These are phyloP conservation scores for Neofusicoccum laricinum DNA, from an alignment of 2,329 filamentous ascomycete species.

Conservation along the genomic window DNA sequence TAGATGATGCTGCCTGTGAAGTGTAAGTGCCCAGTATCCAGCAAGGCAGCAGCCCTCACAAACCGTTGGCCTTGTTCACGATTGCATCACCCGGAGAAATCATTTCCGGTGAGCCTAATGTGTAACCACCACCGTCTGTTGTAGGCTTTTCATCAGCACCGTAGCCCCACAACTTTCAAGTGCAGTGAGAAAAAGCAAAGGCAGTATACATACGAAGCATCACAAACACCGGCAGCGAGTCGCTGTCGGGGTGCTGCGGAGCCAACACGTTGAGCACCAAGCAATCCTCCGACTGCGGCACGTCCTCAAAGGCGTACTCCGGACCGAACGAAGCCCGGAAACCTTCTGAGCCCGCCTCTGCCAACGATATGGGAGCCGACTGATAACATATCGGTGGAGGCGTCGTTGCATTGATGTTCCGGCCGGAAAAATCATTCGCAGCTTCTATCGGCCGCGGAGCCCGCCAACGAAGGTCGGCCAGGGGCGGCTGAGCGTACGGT, in stretches of 20 bases:
- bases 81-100: conserved; percentile 5
- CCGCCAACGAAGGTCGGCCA: conserved; percentile 30
- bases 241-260: conserved; percentile 30
- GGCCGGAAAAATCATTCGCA: conserved; percentile 21
- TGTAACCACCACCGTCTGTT: conserved; percentile 10
- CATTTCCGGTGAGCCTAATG: background rate
- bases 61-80: conserved; percentile 9
- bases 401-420: conserved; percentile 26
- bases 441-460: conserved; percentile 27
- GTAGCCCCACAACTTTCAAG: no score
- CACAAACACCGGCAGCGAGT: conserved; percentile 27
- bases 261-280: conserved; percentile 40
- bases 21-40: conserved; percentile 30
- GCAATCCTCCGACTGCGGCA: conserved; percentile 36
- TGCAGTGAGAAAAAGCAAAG: background rate
- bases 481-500: conserved; percentile 29
- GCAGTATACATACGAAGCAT: conserved; percentile 28
- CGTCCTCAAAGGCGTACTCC: background rate
- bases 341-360: background rate
- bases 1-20: conserved; percentile 48
- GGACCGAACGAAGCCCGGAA: background rate
- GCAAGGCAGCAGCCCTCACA: background rate
- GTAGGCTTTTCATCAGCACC: background rate
- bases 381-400: conserved; percentile 28
- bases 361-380: conserved; percentile 18